Evolutionary conservation across 805 yeast genomes (phyloP).

Genomic region (Dipodascus geniculatus): DNA sequence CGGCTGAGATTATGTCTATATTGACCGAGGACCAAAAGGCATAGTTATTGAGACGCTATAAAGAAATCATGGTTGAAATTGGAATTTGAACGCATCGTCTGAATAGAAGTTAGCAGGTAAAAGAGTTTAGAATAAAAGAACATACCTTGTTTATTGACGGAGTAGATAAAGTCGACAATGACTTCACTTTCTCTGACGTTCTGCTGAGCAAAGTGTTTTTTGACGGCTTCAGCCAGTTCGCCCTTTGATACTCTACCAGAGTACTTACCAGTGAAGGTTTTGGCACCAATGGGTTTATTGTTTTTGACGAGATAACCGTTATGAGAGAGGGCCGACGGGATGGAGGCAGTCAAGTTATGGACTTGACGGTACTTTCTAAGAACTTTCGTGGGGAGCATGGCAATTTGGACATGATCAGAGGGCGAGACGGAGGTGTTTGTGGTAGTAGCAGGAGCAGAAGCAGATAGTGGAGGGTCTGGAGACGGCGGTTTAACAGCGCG

Average conservation of each 20-base stretch:
- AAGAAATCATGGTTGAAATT: neutral
- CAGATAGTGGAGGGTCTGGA: constrained; percentile 16
- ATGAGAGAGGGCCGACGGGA: constrained; percentile 51
- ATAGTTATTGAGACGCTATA: neutral
- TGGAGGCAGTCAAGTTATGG: constrained; percentile 35
- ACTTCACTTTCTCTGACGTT: constrained; percentile 72
- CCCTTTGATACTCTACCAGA: constrained; percentile 39
- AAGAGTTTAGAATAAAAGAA: constrained; percentile 15
- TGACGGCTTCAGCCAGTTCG: constrained; percentile 48
- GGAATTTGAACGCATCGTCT: constrained; percentile 1
- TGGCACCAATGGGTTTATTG: constrained; percentile 61
- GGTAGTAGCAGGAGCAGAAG: neutral
- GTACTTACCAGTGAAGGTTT: constrained; percentile 37
- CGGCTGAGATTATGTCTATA: neutral
- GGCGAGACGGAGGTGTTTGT: too few species aligned
- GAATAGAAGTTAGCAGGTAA: neutral
- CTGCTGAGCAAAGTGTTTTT: constrained; percentile 51
- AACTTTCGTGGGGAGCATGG: constrained; percentile 45
- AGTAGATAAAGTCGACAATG: constrained; percentile 78
- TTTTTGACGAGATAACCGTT: constrained; percentile 48
- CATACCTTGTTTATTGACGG: constrained; percentile 58
- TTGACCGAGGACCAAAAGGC: neutral
- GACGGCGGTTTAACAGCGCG: constrained; percentile 7
- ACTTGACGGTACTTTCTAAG: constrained; percentile 57
- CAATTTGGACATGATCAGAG: constrained; percentile 44